These are phyloP conservation scores for Globisporangium canariense DNA, from an alignment of 352 stramenopile genomes.

Conservation along the genomic window DNA sequence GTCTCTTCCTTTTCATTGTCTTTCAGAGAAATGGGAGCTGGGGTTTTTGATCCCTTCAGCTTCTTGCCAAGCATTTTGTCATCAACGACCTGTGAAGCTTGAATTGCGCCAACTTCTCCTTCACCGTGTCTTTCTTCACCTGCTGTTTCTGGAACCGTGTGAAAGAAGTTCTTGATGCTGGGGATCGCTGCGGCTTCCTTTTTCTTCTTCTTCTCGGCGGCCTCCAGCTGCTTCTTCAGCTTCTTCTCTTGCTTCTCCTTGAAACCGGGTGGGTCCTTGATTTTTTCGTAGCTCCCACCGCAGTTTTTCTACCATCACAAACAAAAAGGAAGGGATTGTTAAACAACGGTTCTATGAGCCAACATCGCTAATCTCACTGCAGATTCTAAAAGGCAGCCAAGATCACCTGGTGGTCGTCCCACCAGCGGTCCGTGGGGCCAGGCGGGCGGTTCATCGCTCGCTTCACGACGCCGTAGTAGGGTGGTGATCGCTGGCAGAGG, in stretches of 20 bases:
- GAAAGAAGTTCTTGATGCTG: conserved; percentile 33
- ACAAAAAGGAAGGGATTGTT: neutral
- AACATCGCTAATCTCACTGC: neutral
- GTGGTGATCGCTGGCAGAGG: conserved; percentile 42
- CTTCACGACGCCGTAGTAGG: conserved; percentile 86
- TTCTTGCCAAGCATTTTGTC: neutral
- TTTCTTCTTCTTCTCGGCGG: conserved; percentile 52
- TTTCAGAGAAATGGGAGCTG: neutral
- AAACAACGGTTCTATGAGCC: neutral
- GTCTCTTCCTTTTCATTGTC: neutral
- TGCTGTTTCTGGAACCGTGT: neutral
- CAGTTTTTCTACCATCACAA: conserved; percentile 37
- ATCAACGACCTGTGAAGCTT: neutral
- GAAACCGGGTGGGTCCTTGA: conserved; percentile 62
- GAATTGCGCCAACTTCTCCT: neutral
- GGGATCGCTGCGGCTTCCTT: conserved; percentile 27
- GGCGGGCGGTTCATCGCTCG: conserved; percentile 85
- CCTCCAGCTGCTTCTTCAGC: conserved; percentile 25
- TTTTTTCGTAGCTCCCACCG: conserved; percentile 69
- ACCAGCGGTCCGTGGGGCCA: conserved; percentile 70
- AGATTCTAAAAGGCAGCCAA: neutral
- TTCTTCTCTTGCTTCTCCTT: conserved; percentile 43
- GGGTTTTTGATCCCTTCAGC: neutral
- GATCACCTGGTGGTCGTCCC: conserved; percentile 49
- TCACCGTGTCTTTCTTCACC: neutral